Evolutionary conservation across 345 rosid species (phyloP), one percentile per base, ranked within the genome.

Genomic region (Linum trigynum): DNA sequence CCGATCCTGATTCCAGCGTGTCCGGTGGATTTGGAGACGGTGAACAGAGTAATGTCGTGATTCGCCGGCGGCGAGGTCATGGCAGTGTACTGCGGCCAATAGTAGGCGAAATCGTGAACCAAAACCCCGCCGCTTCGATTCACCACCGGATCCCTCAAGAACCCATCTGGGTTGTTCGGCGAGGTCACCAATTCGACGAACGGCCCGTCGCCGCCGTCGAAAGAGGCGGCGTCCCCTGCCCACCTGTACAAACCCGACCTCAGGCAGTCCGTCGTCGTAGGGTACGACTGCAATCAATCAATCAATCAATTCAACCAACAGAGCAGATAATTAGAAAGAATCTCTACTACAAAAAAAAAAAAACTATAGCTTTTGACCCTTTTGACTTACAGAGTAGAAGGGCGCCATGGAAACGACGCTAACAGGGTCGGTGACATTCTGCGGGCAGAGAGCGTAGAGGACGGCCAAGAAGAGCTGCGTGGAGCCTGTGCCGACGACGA

Each of bases 1-100:
- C 98, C 98, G 39, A 92, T 82, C 57, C 97, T 96, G 78, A 81
- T 86, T 64, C 97, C 98, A 55, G 97, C 98, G 55, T 92, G 98
- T 60, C 97, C 97, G 0, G 89, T 90, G 75, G 83, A 75, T 74
- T 92, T 92, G 4, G 98, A 90, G 75, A 83, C 80, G 0, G 96
- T 86, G 81, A 90, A 92, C 42, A 92, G 79, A 91, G 85, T 86
- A 39, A 92, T 82, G 55, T 86, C 86, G 7, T 92, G 84, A 65
- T 90, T 84, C 4, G 91, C 90, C n/a, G 81, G 74, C 5, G 79
- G 73, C 8, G 32, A 23, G 32, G 85, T 67, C 65, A 92, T 86
- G 0, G 99, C 91, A 5, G 95, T 90, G 36, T 92, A 88, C 45
- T 92, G 99, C 0, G 99, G 97, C 99, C 97, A 92, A 62, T 86